A percentile compares a stretch with the other conserved stretches of the same genome.
These are phyloP conservation scores for Podospora bellae-mahoneyi DNA, from an alignment of 495 filamentous ascomycete genomes.

Conservation along the genomic window DNA sequence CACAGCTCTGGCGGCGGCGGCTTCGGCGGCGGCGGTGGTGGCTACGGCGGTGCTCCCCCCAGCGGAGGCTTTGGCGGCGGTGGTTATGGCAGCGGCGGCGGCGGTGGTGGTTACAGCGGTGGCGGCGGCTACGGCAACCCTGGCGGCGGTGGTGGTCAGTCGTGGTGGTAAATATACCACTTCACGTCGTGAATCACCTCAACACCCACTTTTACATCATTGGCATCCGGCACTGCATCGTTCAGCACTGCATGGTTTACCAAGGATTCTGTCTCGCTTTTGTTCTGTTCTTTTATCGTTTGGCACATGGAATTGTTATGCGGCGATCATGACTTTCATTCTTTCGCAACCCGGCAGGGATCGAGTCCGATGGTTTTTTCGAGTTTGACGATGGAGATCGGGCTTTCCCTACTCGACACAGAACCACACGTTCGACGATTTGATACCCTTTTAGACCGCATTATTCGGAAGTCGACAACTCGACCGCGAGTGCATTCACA, in stretches of 20 bases:
- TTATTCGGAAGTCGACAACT: slow-evolving; percentile 27
- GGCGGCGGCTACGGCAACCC: slow-evolving; percentile 64
- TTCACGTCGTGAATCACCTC: slow-evolving; percentile 16
- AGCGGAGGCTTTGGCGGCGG: slow-evolving; percentile 55
- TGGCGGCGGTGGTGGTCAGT: slow-evolving; percentile 73
- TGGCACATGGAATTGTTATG: slow-evolving; percentile 21
- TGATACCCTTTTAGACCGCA: slow-evolving; percentile 45
- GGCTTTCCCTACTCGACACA: slow-evolving; percentile 25
- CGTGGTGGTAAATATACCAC: slow-evolving; percentile 77
- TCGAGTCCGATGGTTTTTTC: slow-evolving; percentile 26
- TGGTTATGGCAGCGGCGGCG: slow-evolving; percentile 49
- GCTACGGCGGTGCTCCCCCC: slow-evolving; percentile 43
- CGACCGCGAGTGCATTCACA: slow-evolving; percentile 14
- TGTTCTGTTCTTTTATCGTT: slow-evolving; percentile 14
- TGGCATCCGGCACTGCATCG: slow-evolving; percentile 1
- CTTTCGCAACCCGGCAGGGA: slow-evolving; percentile 26
- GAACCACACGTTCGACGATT: slow-evolving; percentile 28
- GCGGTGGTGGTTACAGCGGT: slow-evolving; percentile 33
- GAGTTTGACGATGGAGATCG: slow-evolving; percentile 38
- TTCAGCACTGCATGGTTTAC: neutral
- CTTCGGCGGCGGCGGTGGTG: slow-evolving; percentile 64
- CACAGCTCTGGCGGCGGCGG: slow-evolving; percentile 51
- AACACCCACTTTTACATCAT: slow-evolving; percentile 19
- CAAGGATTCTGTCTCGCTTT: slow-evolving; percentile 8
- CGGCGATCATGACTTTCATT: slow-evolving; percentile 33